Evolutionary conservation across 2,329 filamentous ascomycete genomes (phyloP).

Genomic region (Colletotrichum phormii): DNA sequence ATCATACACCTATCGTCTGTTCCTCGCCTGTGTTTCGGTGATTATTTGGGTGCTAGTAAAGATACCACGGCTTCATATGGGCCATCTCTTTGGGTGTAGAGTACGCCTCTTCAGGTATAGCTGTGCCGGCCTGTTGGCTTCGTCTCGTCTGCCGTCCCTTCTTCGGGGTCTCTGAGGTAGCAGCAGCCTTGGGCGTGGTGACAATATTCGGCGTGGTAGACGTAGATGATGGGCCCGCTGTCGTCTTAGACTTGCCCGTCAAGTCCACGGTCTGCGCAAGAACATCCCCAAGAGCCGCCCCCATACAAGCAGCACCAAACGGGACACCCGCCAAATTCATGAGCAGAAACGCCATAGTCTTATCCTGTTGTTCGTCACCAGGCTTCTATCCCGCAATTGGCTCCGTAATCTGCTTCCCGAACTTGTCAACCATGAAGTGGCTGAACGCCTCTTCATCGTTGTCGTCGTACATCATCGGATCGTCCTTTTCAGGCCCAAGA

Average conservation of each 20-base stretch:
- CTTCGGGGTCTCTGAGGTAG: not conserved
- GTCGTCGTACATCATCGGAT: constrained; percentile 51
- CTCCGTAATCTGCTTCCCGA: constrained; percentile 51
- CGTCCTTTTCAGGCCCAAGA: constrained; percentile 51
- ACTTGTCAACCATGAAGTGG: constrained; percentile 53
- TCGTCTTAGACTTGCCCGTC: not conserved
- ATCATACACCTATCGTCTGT: not conserved
- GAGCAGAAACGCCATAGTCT: not conserved
- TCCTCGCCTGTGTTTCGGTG: not conserved
- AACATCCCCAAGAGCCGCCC: not conserved
- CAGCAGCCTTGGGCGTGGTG: no score
- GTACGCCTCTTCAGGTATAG: not conserved
- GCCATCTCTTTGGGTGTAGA: not conserved
- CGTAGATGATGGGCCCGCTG: not conserved
- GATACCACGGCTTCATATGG: not conserved
- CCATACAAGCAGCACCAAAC: not conserved
- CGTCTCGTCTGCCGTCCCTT: not conserved
- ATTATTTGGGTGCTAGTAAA: no score
- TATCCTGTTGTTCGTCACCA: not conserved
- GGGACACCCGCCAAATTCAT: not conserved
- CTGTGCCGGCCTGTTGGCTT: not conserved
- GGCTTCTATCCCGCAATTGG: constrained; percentile 37
- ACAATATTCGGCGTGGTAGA: not conserved
- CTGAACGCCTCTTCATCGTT: constrained; percentile 58
- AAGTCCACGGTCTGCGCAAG: not conserved